These are phyloP conservation scores for Aspergillus brunneoviolaceus DNA, from an alignment of 2,329 filamentous ascomycete species.

Conservation along the genomic window DNA sequence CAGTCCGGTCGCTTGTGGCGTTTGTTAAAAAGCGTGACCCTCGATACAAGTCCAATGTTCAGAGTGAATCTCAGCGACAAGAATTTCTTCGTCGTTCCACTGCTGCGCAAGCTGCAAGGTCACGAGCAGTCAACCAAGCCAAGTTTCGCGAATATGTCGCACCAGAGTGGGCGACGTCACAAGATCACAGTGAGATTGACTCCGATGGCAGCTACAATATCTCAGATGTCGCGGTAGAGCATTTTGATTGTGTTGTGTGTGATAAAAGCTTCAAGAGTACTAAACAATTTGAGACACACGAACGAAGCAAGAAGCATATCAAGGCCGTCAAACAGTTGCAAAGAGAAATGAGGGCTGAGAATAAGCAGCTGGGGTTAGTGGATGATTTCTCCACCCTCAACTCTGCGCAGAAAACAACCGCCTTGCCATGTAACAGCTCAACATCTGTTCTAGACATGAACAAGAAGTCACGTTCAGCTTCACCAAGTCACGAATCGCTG, in stretches of 20 bases:
- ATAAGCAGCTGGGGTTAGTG: constrained; percentile 50
- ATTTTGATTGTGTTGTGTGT: constrained; percentile 64
- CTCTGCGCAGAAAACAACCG: background rate
- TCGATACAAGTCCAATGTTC: constrained; percentile 72
- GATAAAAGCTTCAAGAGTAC: constrained; percentile 79
- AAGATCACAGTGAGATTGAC: constrained; percentile 53
- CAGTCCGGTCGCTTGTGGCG: constrained; percentile 77
- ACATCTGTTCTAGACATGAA: background rate
- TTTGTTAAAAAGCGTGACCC: constrained; percentile 93
- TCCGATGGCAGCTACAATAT: constrained; percentile 31
- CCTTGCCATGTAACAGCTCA: background rate
- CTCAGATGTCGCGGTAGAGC: constrained; percentile 51
- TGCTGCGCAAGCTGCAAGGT: constrained; percentile 78
- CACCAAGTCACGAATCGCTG: background rate
- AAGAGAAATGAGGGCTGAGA: constrained; percentile 80
- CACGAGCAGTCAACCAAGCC: constrained; percentile 76
- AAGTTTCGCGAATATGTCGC: constrained; percentile 64
- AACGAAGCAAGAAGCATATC: constrained; percentile 93
- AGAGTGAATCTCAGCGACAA: constrained; percentile 78
- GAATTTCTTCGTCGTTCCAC: constrained; percentile 74
- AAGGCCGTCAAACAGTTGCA: constrained; percentile 81
- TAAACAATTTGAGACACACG: constrained; percentile 85
- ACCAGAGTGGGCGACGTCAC: constrained; percentile 72
- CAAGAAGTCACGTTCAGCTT: background rate
- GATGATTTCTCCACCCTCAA: constrained; percentile 5